Evolutionary conservation across 495 filamentous ascomycete genomes (phyloP).

Genomic region (Talaromyces ruber): DNA sequence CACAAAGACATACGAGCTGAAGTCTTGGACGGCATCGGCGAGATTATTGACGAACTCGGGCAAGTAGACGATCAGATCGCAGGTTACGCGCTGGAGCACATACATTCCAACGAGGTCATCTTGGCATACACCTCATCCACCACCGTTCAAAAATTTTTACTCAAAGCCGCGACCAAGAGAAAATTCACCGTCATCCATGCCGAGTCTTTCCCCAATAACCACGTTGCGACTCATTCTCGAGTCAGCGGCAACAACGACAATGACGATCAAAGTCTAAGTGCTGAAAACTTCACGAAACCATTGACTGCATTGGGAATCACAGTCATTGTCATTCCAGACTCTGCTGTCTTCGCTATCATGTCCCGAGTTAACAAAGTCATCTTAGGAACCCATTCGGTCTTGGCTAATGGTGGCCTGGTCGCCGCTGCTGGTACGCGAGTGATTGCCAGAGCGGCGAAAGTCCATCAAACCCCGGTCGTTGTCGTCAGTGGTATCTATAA

Average conservation of each 20-base stretch:
- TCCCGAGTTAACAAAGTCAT: slow-evolving; percentile 91
- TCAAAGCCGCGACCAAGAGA: slow-evolving; percentile 74
- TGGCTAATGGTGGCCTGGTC: slow-evolving; percentile 76
- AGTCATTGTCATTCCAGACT: slow-evolving; percentile 74
- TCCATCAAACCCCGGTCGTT: slow-evolving; percentile 72
- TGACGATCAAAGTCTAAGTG: slow-evolving; percentile 39
- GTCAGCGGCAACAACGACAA: slow-evolving; percentile 40
- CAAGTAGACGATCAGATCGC: slow-evolving; percentile 88
- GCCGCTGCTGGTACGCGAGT: slow-evolving; percentile 69
- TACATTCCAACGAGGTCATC: slow-evolving; percentile 83
- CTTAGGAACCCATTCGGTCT: slow-evolving; percentile 72
- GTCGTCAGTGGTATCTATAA: slow-evolving; percentile 83
- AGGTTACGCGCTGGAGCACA: slow-evolving; percentile 75
- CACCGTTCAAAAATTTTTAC: slow-evolving; percentile 78
- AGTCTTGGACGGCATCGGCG: slow-evolving; percentile 77
- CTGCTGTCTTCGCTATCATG: slow-evolving; percentile 84
- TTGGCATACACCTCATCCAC: slow-evolving; percentile 73
- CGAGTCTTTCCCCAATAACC: slow-evolving; percentile 61
- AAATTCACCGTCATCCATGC: slow-evolving; percentile 83
- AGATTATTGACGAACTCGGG: slow-evolving; percentile 84
- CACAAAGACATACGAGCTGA: slow-evolving; percentile 69
- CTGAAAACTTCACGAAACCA: slow-evolving; percentile 61
- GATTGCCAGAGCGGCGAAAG: slow-evolving; percentile 74
- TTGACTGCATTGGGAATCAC: slow-evolving; percentile 68
- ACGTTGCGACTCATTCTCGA: slow-evolving; percentile 49